Conservation (phyloP, 495 filamentous ascomycete species). For the Aspergillus incahuasiensis region DNA sequence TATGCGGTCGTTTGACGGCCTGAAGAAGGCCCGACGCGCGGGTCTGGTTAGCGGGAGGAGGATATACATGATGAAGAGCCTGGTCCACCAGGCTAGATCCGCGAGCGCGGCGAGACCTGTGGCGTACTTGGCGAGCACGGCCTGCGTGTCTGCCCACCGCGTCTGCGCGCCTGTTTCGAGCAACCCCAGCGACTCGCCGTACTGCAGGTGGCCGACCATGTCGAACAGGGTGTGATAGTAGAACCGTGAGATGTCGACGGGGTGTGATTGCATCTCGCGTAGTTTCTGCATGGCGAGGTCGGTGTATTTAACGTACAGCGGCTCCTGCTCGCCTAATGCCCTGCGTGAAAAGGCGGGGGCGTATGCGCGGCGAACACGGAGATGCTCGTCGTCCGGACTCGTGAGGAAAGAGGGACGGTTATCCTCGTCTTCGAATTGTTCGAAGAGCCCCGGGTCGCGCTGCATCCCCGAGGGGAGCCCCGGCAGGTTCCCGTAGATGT, state of each 20-base stretch:
- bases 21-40: too few species aligned
- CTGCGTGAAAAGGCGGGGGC: background rate
- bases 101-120: background rate
- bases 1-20: too few species aligned
- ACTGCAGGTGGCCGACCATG: background rate
- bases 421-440: background rate
- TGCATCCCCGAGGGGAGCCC: too few species aligned
- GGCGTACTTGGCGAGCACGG: background rate
- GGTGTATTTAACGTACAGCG: background rate
- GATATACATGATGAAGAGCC: background rate
- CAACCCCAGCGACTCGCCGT: background rate
- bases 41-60: background rate
- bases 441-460: constrained; percentile 10
- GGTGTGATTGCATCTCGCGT: background rate
- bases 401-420: background rate
- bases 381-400: background rate
- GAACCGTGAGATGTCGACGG: background rate
- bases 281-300: background rate
- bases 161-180: background rate
- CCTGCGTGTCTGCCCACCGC: background rate
- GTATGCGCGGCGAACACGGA: background rate
- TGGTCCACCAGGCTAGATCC: background rate
- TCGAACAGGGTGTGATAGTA: background rate
- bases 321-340: background rate
- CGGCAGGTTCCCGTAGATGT: too few species aligned